A percentile compares a stretch with the other conserved stretches of the same genome.
Conservation (phyloP, 345 rosid species). For the Turritis glabra region DNA sequence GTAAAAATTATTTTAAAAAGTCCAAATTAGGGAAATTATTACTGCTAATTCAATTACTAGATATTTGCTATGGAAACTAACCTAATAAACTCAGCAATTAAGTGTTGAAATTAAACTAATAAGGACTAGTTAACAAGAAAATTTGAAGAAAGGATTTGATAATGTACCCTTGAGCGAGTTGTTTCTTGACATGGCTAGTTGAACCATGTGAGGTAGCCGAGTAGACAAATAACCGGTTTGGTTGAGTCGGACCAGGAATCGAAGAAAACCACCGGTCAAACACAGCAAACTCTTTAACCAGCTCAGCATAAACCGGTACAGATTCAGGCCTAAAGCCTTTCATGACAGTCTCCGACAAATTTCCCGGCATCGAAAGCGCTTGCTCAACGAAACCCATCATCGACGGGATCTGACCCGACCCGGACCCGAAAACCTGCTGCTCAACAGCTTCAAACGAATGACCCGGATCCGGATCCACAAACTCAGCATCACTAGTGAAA, state of each 20-base stretch:
- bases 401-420: conserved; percentile 56
- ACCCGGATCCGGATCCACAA: conserved; percentile 97
- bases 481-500: conserved; percentile 85
- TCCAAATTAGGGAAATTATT: background rate
- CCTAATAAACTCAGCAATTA: background rate
- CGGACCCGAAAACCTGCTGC: conserved; percentile 75
- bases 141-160: background rate
- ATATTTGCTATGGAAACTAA: background rate
- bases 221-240: conserved; percentile 83
- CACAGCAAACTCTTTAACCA: conserved; percentile 73
- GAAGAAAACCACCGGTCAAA: conserved; percentile 96
- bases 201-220: conserved; percentile 98
- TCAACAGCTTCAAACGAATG: conserved; percentile 89
- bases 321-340: conserved; percentile 77
- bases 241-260: conserved; percentile 97
- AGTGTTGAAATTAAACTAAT: background rate
- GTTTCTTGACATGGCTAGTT: conserved; percentile 79
- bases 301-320: conserved; percentile 66
- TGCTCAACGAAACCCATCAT: conserved; percentile 95
- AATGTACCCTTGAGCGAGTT: conserved; percentile 64
- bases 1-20: too few species aligned
- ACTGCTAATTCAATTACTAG: background rate
- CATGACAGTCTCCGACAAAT: conserved; percentile 81
- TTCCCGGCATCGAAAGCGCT: conserved; percentile 71
- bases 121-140: background rate